Evolutionary conservation across 805 yeast species (phyloP).

Genomic region (Starmerella cellae): DNA sequence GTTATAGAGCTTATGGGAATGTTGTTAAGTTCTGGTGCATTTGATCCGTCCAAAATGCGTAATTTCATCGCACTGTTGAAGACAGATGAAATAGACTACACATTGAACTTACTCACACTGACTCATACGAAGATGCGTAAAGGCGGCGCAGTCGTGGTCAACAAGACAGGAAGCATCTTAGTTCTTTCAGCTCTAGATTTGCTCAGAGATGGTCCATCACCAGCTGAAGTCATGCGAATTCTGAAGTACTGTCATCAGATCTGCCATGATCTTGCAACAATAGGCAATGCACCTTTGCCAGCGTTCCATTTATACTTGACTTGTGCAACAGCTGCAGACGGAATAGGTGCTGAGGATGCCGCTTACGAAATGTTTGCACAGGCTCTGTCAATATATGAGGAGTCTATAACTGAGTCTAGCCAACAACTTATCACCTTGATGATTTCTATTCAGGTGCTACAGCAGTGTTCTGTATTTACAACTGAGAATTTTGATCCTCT

Average conservation of each 20-base stretch:
- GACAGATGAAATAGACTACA: conserved; percentile 35
- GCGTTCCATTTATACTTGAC: conserved; percentile 39
- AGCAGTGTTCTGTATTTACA: conserved; percentile 38
- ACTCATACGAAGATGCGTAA: conserved; percentile 39
- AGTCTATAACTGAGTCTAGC: conserved; percentile 39
- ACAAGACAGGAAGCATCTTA: conserved; percentile 64
- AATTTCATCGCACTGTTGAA: conserved; percentile 55
- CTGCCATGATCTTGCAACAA: conserved; percentile 44
- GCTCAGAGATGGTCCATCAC: conserved; percentile 1
- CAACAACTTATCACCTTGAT: conserved; percentile 42
- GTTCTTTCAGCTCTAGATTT: conserved; percentile 48
- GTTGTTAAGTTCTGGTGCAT: conserved; percentile 33
- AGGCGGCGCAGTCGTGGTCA: conserved; percentile 40
- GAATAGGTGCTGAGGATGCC: conserved; percentile 52
- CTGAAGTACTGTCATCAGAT: conserved; percentile 63
- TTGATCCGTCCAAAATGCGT: conserved; percentile 35
- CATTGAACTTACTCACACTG: conserved; percentile 35
- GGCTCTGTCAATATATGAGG: conserved; percentile 75
- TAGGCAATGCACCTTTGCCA: conserved; percentile 24
- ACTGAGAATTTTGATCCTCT: conserved; percentile 66
- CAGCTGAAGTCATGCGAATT: conserved; percentile 21
- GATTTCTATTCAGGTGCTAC: conserved; percentile 39
- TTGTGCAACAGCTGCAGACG: conserved; percentile 70
- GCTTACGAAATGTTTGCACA: conserved; percentile 82
- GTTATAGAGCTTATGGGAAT: conserved; percentile 47